Conservation (phyloP, 352 stramenopile genomes). For the Phytophthora pisi region DNA sequence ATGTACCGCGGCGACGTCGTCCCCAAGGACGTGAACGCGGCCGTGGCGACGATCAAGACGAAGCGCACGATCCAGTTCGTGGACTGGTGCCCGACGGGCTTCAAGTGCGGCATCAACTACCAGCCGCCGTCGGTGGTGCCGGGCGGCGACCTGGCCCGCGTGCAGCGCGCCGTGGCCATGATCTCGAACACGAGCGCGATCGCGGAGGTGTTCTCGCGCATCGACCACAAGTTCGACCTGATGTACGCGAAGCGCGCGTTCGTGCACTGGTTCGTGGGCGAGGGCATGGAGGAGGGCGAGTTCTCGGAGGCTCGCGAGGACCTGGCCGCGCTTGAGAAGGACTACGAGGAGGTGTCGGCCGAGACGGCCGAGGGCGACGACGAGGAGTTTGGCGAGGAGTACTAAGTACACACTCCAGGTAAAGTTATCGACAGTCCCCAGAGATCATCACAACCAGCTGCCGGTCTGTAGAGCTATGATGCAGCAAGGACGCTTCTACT, state of each 20-base stretch:
- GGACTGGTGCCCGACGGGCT: slow-evolving; percentile 97
- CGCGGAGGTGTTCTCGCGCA: slow-evolving; percentile 95
- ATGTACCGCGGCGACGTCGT: slow-evolving; percentile 98
- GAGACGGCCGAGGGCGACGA: slow-evolving; percentile 95
- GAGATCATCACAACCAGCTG: slow-evolving; percentile 17
- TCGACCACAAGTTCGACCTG: slow-evolving; percentile 99
- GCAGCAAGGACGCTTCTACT: slow-evolving; percentile 14
- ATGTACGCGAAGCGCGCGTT: slow-evolving; percentile 99
- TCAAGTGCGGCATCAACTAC: slow-evolving; percentile 97
- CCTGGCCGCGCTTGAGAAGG: slow-evolving; percentile 97
- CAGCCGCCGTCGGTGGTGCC: slow-evolving; percentile 94
- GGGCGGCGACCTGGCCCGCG: slow-evolving; percentile 94
- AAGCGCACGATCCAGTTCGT: slow-evolving; percentile 99
- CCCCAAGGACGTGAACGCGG: slow-evolving; percentile 93
- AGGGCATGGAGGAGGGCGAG: slow-evolving; percentile 99
- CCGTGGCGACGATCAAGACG: slow-evolving; percentile 97
- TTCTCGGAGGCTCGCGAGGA: slow-evolving; percentile 98
- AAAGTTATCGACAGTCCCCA: slow-evolving; percentile 2
- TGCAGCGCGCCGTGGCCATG: slow-evolving; percentile 97
- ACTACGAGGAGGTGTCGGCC: slow-evolving; percentile 98
- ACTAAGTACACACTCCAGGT: slow-evolving; percentile 44
- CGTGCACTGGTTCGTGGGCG: slow-evolving; percentile 98
- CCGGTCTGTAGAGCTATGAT: slow-evolving; percentile 25
- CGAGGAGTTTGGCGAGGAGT: slow-evolving; percentile 91
- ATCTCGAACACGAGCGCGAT: slow-evolving; percentile 99